Conservation (phyloP, 2,329 filamentous ascomycete species). For the Penicillium psychrosexuale region DNA sequence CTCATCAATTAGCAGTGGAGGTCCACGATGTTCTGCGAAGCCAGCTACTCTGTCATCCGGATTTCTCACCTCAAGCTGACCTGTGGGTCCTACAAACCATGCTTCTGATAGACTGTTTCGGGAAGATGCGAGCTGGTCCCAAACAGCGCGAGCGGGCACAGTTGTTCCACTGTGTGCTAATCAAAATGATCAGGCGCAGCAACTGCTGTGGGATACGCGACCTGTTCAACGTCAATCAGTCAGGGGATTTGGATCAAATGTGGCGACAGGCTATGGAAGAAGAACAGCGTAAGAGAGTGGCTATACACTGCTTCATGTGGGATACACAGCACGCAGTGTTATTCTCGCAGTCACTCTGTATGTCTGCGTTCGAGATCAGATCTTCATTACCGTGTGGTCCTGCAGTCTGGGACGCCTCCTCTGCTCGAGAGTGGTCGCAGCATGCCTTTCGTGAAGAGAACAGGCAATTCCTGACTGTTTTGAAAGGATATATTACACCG, state of each 20-base stretch:
- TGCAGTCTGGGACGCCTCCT: constrained; percentile 56
- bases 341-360: constrained; percentile 64
- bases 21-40: constrained; percentile 60
- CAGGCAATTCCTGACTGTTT: constrained; percentile 49
- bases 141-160: constrained; percentile 64
- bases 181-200: constrained; percentile 54
- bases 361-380: constrained; percentile 63
- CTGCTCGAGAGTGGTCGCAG: constrained; percentile 52
- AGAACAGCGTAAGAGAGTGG: constrained; percentile 59
- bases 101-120: constrained; percentile 62
- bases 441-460: constrained; percentile 39
- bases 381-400: constrained; percentile 56
- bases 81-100: constrained; percentile 62
- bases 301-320: constrained; percentile 64
- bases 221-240: constrained; percentile 33
- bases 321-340: constrained; percentile 63
- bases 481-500: constrained; percentile 57
- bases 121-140: constrained; percentile 60
- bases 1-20: constrained; percentile 59
- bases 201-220: constrained; percentile 50
- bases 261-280: constrained; percentile 56
- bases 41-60: constrained; percentile 57
- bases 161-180: constrained; percentile 56
- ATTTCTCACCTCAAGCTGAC: constrained; percentile 58
- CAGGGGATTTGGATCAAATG: constrained; percentile 43